Evolutionary conservation across 345 rosid genomes (phyloP).

Genomic region (Ceriops zippeliana): DNA sequence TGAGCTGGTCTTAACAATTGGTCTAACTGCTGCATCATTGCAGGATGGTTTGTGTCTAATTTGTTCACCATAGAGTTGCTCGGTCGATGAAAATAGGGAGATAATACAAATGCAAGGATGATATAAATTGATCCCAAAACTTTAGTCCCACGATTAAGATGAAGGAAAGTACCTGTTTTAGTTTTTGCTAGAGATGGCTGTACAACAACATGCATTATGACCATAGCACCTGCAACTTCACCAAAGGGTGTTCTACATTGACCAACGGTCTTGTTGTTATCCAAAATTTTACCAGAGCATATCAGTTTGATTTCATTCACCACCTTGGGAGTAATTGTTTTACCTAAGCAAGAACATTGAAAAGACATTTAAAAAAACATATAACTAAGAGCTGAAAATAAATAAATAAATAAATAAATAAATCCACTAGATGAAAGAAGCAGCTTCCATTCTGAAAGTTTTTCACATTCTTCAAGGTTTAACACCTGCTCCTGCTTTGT

Average conservation of each 20-base stretch:
- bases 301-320: slow-evolving; percentile 84
- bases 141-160: background rate
- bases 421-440: background rate
- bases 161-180: slow-evolving; percentile 49
- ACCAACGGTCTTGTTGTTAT: slow-evolving; percentile 72
- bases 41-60: background rate
- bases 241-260: slow-evolving; percentile 79
- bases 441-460: slow-evolving; percentile 1
- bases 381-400: background rate
- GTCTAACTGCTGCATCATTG: background rate
- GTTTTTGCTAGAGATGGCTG: slow-evolving; percentile 69
- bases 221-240: slow-evolving; percentile 55
- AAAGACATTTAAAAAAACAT: slow-evolving; percentile 1
- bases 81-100: background rate
- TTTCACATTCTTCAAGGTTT: no score
- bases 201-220: slow-evolving; percentile 88
- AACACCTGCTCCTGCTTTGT: background rate
- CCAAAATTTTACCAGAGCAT: slow-evolving; percentile 83
- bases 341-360: slow-evolving; percentile 42
- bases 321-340: slow-evolving; percentile 64
- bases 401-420: background rate
- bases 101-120: background rate
- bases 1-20: background rate
- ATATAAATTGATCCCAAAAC: no score
- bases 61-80: background rate